Evolutionary conservation across 1,139 yeast genomes (phyloP).

Genomic region (Waltiozyma sp.): DNA sequence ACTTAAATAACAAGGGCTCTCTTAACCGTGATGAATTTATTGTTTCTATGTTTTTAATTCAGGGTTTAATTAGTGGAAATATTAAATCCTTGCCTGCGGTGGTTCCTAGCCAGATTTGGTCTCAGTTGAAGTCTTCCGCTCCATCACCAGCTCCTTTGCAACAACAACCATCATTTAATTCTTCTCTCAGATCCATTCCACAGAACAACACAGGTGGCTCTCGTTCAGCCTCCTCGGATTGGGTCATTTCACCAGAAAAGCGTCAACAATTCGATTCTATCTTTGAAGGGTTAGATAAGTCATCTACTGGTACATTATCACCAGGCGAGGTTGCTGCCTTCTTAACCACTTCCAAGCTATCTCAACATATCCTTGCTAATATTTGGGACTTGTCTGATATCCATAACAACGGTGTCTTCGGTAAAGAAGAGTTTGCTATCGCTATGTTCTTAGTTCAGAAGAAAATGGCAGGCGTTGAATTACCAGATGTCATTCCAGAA

Average conservation of each 20-base stretch:
- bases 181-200: neutral
- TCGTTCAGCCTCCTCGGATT: conserved; percentile 32
- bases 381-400: conserved; percentile 95
- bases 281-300: conserved; percentile 66
- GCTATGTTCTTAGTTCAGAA: conserved; percentile 91
- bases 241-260: conserved; percentile 62
- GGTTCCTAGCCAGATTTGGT: conserved; percentile 63
- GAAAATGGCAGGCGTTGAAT: conserved; percentile 60
- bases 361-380: conserved; percentile 75
- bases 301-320: conserved; percentile 50
- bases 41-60: conserved; percentile 92
- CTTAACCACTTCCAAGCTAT: conserved; percentile 76
- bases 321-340: conserved; percentile 82
- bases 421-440: conserved; percentile 75
- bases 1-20: conserved; percentile 61
- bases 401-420: conserved; percentile 75
- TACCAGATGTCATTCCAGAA: conserved; percentile 64
- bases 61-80: conserved; percentile 61
- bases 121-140: conserved; percentile 25
- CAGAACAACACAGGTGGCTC: conserved; percentile 5
- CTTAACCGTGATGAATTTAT: conserved; percentile 67
- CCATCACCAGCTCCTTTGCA: conserved; percentile 23
- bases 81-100: conserved; percentile 57
- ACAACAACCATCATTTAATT: conserved; percentile 11
- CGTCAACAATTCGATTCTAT: conserved; percentile 70